Conservation (phyloP, 163 green algal species). For the Volvox carteri region DNA sequence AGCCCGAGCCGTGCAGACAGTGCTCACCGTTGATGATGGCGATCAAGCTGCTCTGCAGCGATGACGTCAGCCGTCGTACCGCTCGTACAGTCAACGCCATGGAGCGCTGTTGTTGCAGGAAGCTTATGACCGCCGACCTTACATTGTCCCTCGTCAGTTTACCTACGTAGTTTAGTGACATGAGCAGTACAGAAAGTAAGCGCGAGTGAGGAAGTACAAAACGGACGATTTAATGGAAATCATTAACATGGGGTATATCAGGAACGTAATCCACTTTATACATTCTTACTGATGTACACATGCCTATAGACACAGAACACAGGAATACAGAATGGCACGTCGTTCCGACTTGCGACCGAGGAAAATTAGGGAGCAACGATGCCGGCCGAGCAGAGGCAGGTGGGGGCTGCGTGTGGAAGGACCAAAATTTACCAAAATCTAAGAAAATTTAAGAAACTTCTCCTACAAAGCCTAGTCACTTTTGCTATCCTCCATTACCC, state of each 20-base stretch:
- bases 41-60: constrained; percentile 32
- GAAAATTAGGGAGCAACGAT: too few relatives aligned
- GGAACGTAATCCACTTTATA: neutral
- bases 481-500: too few relatives aligned
- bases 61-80: constrained; percentile 35
- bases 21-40: constrained; percentile 45
- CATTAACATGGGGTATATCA: neutral
- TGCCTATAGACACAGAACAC: too few relatives aligned
- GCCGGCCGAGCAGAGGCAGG: too few relatives aligned
- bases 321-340: too few relatives aligned
- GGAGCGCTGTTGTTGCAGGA: constrained; percentile 53
- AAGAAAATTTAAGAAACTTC: too few relatives aligned
- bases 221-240: neutral
- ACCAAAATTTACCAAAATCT: too few relatives aligned
- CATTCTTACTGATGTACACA: too few relatives aligned
- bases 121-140: neutral
- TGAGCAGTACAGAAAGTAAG: neutral
- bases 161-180: neutral
- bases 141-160: constrained; percentile 17
- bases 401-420: too few relatives aligned
- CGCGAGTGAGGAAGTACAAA: neutral
- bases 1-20: too few relatives aligned
- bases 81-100: constrained; percentile 50
- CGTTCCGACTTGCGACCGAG: too few relatives aligned
- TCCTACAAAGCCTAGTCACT: too few relatives aligned